Base-by-base conservation (phyloP, 1,284 basidiomycete species). In the Ceratobasidium sp. region DNA sequence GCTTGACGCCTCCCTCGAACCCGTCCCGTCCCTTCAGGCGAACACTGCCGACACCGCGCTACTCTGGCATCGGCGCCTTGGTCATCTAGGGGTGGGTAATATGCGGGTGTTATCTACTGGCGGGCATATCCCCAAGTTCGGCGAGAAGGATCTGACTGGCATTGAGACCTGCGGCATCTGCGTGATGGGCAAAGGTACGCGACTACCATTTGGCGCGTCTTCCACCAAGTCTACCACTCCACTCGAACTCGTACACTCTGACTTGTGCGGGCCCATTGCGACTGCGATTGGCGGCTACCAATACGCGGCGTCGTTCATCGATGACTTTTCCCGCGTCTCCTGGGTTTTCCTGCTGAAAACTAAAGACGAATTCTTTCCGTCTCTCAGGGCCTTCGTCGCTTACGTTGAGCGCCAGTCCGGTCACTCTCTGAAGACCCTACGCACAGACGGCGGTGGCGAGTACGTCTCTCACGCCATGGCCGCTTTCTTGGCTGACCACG, bases 381-480 rank as follows among this genome's bases (percentile, higher is more conserved):
- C 23, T 1, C 77, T 78, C 67, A 66, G 58, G 26, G 5, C 23
- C 18, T 77, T 75, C 49, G 21, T 73, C 23, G 62, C 62, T 0
- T 30, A 23, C 1, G 49, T 73, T 4, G 76, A 77, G 46, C 69
- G 54, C 23, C 59, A 69, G 23, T 71, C 73, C 16, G 63, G 67
- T 13, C n/a, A 16, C 8, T 41, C 30, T n/a, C 63, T 77, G 26
- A 46, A 74, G 26, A 38, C 47, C 1, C 18, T 78, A 0, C 73
- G 76, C 2, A 75, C 76, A 13, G 75, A 79, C 67, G 71, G 75
- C n/a, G 78, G 78, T 32, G 74, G 75, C 30, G 76, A 79, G 75
- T 77, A 76, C 63, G 5, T 21, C 18, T 66, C 49, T 4, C 5
- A n/a, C 18, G 16, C 1, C 2, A 13, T 32, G 5, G n/a, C 11